phyloP scores from a whole-genome alignment of 768 basidiomycete species.

The Phylloporus sp. region DNA sequence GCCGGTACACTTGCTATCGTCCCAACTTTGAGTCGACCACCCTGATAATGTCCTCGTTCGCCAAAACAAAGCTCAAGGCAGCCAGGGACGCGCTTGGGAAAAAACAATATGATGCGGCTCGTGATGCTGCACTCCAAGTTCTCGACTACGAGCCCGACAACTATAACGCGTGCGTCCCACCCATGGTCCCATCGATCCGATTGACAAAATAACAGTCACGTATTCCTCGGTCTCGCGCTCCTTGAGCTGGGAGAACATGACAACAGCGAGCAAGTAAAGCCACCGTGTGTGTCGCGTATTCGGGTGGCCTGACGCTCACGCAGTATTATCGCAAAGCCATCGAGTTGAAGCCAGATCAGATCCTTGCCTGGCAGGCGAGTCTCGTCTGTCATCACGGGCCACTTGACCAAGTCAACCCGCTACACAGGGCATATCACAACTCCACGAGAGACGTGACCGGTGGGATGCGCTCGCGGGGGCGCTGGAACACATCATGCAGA shows the following conservation, averaged over 20 bases:
- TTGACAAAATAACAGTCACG: constrained; percentile 48
- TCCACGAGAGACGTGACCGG: constrained; percentile 59
- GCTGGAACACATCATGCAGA: constrained; percentile 51
- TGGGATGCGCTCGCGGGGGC: constrained; percentile 55
- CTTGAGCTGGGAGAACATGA: constrained; percentile 68
- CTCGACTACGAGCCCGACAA: constrained; percentile 75
- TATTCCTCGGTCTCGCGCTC: constrained; percentile 78
- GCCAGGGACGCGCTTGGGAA: constrained; percentile 71
- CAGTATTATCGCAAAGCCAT: constrained; percentile 81
- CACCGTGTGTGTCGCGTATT: background rate
- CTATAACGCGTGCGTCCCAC: constrained; percentile 73
- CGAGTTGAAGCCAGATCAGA: constrained; percentile 57
- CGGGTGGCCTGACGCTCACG: constrained; percentile 15
- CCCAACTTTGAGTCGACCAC: no score
- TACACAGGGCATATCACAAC: constrained; percentile 61
- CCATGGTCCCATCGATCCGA: background rate
- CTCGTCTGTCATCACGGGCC: constrained; percentile 3
- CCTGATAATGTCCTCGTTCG: constrained; percentile 38
- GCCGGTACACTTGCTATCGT: no score
- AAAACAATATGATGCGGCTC: constrained; percentile 69
- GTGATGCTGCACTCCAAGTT: constrained; percentile 58
- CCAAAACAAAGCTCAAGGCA: constrained; percentile 71
- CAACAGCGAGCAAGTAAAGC: constrained; percentile 81
- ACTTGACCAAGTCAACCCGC: constrained; percentile 2
- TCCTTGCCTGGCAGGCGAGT: constrained; percentile 81